Conservation (phyloP, 192 early-diverging fungal species). For the Coemansia sp. region DNA sequence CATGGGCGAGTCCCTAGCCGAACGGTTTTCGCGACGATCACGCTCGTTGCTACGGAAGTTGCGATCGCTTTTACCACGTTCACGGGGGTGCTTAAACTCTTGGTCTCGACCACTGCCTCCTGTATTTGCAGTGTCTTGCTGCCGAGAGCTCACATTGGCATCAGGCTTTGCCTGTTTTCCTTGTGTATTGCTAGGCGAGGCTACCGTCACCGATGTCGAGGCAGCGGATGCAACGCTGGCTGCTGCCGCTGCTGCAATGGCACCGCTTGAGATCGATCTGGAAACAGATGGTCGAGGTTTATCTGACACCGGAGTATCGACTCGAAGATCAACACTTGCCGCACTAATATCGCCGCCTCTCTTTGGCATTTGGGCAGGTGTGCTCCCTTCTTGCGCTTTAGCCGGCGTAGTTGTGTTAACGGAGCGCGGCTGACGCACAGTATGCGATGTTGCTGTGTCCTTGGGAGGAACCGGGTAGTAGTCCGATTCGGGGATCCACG, state of each 20-base stretch:
- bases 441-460: too few relatives aligned
- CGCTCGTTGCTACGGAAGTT: conserved; percentile 4
- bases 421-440: too few relatives aligned
- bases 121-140: too few relatives aligned
- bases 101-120: conserved; percentile 2
- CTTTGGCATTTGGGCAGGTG: conserved; percentile 2
- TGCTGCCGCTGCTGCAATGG: conserved; percentile 6
- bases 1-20: conserved; percentile 18
- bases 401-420: too few relatives aligned
- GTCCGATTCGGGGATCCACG: conserved; percentile 33
- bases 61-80: conserved; percentile 9
- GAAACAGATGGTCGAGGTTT: not conserved
- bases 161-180: not conserved
- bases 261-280: conserved; percentile 14
- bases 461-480: conserved; percentile 22
- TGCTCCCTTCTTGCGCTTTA: too few relatives aligned
- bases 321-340: not conserved
- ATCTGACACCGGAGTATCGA: not conserved
- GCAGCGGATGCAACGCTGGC: conserved; percentile 12
- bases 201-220: too few relatives aligned
- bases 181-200: too few relatives aligned
- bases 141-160: too few relatives aligned
- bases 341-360: too few relatives aligned
- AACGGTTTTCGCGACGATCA: conserved; percentile 27
- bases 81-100: not conserved